These are phyloP conservation scores for Naganishia kalamii DNA, from an alignment of 768 basidiomycete species.

Conservation along the genomic window DNA sequence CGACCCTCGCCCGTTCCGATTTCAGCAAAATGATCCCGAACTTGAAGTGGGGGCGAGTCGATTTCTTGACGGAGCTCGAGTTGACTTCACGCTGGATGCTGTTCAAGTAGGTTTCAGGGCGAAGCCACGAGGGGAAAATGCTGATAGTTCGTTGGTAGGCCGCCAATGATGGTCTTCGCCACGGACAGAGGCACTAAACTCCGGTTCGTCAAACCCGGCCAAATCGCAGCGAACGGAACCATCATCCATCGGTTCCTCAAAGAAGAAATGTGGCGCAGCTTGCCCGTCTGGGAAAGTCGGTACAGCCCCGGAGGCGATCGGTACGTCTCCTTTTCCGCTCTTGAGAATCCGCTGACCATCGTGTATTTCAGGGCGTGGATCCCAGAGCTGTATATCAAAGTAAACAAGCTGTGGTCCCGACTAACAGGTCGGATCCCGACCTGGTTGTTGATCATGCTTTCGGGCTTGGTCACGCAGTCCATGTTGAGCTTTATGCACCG, in stretches of 20 bases:
- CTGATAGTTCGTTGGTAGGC: constrained; percentile 52
- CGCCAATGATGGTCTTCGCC: constrained; percentile 66
- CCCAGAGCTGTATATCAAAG: constrained; percentile 11
- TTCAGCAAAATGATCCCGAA: constrained; percentile 59
- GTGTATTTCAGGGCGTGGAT: constrained; percentile 13
- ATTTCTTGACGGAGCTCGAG: constrained; percentile 75
- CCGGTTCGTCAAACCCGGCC: constrained; percentile 68
- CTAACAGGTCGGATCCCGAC: constrained; percentile 16
- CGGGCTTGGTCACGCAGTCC: constrained; percentile 12
- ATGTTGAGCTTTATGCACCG: constrained; percentile 19
- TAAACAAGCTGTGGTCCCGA: constrained; percentile 13
- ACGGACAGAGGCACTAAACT: constrained; percentile 67
- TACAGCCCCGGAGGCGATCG: constrained; percentile 72
- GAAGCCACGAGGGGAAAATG: background rate
- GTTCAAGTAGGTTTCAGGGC: constrained; percentile 58
- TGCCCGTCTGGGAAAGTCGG: constrained; percentile 62
- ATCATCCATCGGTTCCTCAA: constrained; percentile 62
- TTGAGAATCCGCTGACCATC: no score
- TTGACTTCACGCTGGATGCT: constrained; percentile 79
- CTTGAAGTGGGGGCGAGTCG: constrained; percentile 69
- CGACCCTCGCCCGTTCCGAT: constrained; percentile 56
- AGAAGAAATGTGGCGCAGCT: constrained; percentile 58
- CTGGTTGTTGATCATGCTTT: constrained; percentile 16
- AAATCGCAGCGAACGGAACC: constrained; percentile 59
- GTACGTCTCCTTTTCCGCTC: no score